phyloP scores from a whole-genome alignment of 352 stramenopile species.

The Thraustotheca clavata region DNA sequence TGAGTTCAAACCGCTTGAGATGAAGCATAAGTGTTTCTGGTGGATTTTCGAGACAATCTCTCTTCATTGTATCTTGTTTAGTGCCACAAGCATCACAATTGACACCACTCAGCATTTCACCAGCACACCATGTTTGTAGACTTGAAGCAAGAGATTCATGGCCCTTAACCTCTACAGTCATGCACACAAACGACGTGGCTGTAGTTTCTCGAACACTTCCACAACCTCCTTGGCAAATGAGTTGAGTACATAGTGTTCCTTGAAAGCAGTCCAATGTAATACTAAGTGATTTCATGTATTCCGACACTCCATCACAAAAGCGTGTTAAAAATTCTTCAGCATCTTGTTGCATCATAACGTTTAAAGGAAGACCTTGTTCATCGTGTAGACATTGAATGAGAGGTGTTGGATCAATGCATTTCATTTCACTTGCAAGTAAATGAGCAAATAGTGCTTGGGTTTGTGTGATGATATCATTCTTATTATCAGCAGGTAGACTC shows the following conservation, averaged over 20 bases:
- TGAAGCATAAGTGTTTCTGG: conserved; percentile 29
- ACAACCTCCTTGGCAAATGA: conserved; percentile 25
- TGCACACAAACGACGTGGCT: conserved; percentile 24
- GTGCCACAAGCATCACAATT: conserved; percentile 26
- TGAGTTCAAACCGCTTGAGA: conserved; percentile 35
- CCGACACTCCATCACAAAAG: conserved; percentile 24
- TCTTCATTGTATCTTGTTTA: conserved; percentile 27
- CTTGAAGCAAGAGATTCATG: conserved; percentile 21
- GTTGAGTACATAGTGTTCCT: conserved; percentile 25
- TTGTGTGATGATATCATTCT: conserved; percentile 25
- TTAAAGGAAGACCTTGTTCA: conserved; percentile 26
- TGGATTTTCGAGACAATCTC: conserved; percentile 23
- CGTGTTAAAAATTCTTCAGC: conserved; percentile 39
- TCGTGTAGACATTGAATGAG: conserved; percentile 26
- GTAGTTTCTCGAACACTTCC: conserved; percentile 9
- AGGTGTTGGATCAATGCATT: conserved; percentile 23
- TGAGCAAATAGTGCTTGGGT: conserved; percentile 32
- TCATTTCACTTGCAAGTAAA: conserved; percentile 19
- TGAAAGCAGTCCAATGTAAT: conserved; percentile 22
- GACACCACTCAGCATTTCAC: conserved; percentile 31
- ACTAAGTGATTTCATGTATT: conserved; percentile 51
- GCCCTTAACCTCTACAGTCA: conserved; percentile 27
- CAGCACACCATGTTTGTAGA: conserved; percentile 22
- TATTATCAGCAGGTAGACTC: neutral
- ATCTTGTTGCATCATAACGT: conserved; percentile 34